phyloP scores from a whole-genome alignment of 1,139 yeast genomes.

The Candida sp. region DNA sequence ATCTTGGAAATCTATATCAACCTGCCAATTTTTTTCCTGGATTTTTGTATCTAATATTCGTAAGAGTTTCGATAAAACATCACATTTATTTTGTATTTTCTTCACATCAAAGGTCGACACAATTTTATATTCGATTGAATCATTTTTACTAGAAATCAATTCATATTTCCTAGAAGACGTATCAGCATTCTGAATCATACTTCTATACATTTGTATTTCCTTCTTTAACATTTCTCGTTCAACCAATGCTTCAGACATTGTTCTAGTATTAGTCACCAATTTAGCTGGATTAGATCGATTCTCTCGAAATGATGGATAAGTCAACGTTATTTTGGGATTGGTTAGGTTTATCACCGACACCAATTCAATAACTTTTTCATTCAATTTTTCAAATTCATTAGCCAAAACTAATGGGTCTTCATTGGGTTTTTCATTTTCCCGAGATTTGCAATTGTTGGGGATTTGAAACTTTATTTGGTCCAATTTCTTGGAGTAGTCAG shows the following conservation, averaged over 20 bases:
- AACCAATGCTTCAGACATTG: constrained; percentile 13
- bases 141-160: constrained; percentile 5
- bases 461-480: constrained; percentile 8
- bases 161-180: constrained; percentile 5
- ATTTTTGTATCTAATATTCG: constrained; percentile 12
- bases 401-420: constrained; percentile 9
- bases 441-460: constrained; percentile 9
- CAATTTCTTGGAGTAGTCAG: constrained; percentile 8
- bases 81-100: constrained; percentile 7
- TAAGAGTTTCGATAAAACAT: constrained; percentile 7
- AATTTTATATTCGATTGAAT: constrained; percentile 12
- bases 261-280: constrained; percentile 5
- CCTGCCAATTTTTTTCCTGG: constrained; percentile 13
- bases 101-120: constrained; percentile 8
- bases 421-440: constrained; percentile 13
- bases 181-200: constrained; percentile 5
- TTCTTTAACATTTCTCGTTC: constrained; percentile 11
- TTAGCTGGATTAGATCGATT: not conserved
- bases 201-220: constrained; percentile 5
- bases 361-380: constrained; percentile 8
- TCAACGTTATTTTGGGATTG: constrained; percentile 7
- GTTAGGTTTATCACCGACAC: constrained; percentile 10
- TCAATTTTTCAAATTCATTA: constrained; percentile 5
- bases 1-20: constrained; percentile 7
- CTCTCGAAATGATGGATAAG: constrained; percentile 8